phyloP scores from a whole-genome alignment of 495 filamentous ascomycete genomes.

The Talaromyces trachyspermus region DNA sequence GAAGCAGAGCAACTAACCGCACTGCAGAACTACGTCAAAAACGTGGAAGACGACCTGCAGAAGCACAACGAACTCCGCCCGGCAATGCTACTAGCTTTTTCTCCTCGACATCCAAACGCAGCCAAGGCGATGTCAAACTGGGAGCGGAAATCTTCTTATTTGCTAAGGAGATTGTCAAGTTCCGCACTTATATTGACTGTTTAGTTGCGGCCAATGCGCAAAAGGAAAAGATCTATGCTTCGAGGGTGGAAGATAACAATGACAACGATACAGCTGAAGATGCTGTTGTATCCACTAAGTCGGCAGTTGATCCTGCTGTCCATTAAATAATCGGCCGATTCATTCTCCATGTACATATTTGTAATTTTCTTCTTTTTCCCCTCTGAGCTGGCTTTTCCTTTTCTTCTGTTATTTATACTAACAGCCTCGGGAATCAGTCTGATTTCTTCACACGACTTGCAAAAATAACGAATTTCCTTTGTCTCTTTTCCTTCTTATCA shows the following conservation, averaged over 20 bases:
- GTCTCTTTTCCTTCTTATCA: no score
- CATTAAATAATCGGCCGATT: no score
- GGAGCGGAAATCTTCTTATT: constrained; percentile 88
- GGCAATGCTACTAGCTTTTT: constrained; percentile 83
- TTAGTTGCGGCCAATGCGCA: constrained; percentile 51
- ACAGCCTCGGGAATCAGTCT: no score
- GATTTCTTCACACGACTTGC: no score
- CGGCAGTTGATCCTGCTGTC: neutral
- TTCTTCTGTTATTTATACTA: no score
- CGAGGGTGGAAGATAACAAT: constrained; percentile 19
- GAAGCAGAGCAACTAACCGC: constrained; percentile 77
- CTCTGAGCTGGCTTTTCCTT: no score
- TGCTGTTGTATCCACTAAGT: neutral
- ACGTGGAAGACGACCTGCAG: constrained; percentile 77
- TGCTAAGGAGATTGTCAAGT: constrained; percentile 95
- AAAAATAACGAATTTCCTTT: no score
- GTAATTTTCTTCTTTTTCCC: no score
- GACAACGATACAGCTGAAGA: no score
- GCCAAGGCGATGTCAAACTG: constrained; percentile 86
- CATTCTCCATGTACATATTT: no score
- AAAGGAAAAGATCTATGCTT: constrained; percentile 47
- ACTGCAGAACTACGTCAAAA: constrained; percentile 69
- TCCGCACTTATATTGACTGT: constrained; percentile 85
- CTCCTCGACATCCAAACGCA: constrained; percentile 75
- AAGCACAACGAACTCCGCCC: constrained; percentile 79